A percentile compares a stretch with the other conserved stretches of the same genome.
These are phyloP conservation scores for Pseudopithomyces chartarum DNA, from an alignment of 2,329 filamentous ascomycete genomes.

Conservation along the genomic window DNA sequence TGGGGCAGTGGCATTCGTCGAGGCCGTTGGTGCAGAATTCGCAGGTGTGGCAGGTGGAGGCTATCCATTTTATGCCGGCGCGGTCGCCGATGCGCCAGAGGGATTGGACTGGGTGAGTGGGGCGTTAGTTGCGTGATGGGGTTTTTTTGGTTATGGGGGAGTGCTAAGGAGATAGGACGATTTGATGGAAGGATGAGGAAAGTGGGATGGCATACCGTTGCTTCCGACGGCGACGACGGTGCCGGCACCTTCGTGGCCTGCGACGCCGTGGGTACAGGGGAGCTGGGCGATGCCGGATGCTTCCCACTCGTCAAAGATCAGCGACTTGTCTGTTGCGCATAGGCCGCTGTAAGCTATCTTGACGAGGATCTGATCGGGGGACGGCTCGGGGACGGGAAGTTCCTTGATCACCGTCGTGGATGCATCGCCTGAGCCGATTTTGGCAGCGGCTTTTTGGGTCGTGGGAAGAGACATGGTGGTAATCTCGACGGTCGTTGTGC, in stretches of 20 bases:
- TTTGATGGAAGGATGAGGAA: no score
- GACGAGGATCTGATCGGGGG: conserved; percentile 39
- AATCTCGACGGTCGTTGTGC: background rate
- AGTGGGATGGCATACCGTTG: conserved; percentile 1
- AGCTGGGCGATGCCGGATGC: conserved; percentile 46
- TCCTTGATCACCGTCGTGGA: conserved; percentile 32
- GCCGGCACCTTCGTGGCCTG: conserved; percentile 77
- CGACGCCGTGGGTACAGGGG: conserved; percentile 76
- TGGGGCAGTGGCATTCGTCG: conserved; percentile 51
- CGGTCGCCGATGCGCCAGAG: conserved; percentile 62
- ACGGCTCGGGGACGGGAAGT: conserved; percentile 35
- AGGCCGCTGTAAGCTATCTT: conserved; percentile 44
- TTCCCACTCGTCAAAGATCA: conserved; percentile 45
- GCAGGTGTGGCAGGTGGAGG: conserved; percentile 81
- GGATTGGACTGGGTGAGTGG: conserved; percentile 57
- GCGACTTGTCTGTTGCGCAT: conserved; percentile 42
- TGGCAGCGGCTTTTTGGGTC: conserved; percentile 44
- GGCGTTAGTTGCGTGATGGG: background rate
- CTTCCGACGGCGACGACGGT: conserved; percentile 77
- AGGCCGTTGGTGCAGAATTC: conserved; percentile 74
- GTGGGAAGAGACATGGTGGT: conserved; percentile 34
- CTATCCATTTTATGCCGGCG: conserved; percentile 72
- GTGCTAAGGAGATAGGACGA: no score
- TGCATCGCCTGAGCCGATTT: conserved; percentile 31
- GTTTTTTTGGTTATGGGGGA: no score